A percentile compares a stretch with the other conserved stretches of the same genome.
Evolutionary conservation across 192 early-diverging fungal genomes (phyloP).

Genomic region (Phlyctochytrium bullatum): DNA sequence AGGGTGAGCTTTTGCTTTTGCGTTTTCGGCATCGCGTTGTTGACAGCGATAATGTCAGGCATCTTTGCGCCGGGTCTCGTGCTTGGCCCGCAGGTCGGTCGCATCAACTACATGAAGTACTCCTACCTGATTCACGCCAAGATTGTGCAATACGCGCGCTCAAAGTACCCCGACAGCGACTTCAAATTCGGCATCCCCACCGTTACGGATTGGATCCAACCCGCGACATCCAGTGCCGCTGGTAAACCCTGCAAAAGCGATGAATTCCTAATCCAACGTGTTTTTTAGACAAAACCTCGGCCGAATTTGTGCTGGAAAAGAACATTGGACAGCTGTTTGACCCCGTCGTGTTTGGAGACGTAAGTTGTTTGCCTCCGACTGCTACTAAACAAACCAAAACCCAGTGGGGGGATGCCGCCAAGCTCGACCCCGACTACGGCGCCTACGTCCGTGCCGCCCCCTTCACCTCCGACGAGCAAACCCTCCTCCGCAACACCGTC

Average conservation of each 20-base stretch:
- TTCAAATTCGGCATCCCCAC: conserved; percentile 21
- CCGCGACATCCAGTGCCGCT: neutral
- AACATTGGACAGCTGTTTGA: neutral
- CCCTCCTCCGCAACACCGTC: neutral
- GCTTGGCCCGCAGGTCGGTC: neutral
- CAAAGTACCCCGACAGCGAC: neutral
- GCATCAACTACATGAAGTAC: neutral
- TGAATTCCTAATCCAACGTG: no score
- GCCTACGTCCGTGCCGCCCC: neutral
- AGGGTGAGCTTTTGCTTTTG: neutral
- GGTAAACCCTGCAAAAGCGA: no score
- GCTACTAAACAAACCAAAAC: neutral
- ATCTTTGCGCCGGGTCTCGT: neutral
- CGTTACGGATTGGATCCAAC: conserved; percentile 3
- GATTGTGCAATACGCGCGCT: conserved; percentile 10
- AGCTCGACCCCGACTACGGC: neutral
- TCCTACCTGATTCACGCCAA: conserved; percentile 7
- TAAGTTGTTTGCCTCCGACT: neutral
- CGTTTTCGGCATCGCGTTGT: neutral
- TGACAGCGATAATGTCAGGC: neutral
- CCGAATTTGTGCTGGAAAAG: neutral
- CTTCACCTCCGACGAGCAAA: neutral
- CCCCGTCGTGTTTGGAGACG: neutral
- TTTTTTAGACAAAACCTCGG: neutral
- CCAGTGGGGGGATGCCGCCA: neutral